Conservation (phyloP, 2,329 filamentous ascomycete genomes). For the Dactylonectria macrodidyma region DNA sequence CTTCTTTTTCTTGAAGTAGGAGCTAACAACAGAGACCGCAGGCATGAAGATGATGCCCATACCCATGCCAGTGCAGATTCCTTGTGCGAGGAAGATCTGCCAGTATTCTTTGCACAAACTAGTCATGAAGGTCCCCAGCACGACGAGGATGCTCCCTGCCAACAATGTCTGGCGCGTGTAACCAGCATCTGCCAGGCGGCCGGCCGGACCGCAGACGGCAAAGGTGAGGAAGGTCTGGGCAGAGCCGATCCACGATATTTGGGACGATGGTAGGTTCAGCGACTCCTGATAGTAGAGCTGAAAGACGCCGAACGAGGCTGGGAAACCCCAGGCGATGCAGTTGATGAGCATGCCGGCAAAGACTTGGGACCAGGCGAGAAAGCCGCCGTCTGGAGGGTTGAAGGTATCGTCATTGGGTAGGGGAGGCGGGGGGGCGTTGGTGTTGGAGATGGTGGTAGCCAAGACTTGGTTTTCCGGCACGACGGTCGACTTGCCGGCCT, state of each 20-base stretch:
- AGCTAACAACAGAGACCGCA: conserved; percentile 71
- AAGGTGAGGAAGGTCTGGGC: conserved; percentile 67
- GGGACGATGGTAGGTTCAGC: conserved; percentile 52
- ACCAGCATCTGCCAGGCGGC: conserved; percentile 66
- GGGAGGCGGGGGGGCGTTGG: conserved; percentile 42
- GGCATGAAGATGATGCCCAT: conserved; percentile 72
- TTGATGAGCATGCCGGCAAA: conserved; percentile 63
- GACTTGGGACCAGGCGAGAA: conserved; percentile 66
- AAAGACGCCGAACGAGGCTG: conserved; percentile 67
- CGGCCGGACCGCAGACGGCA: conserved; percentile 62
- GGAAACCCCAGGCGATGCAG: conserved; percentile 66
- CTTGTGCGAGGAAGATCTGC: conserved; percentile 69
- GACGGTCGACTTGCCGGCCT: conserved; percentile 19
- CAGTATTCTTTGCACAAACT: conserved; percentile 63
- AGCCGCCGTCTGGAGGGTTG: conserved; percentile 61
- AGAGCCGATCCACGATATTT: conserved; percentile 64
- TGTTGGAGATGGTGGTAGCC: conserved; percentile 44
- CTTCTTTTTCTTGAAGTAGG: conserved; percentile 72
- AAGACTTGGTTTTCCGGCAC: conserved; percentile 27
- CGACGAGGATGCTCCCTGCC: conserved; percentile 58
- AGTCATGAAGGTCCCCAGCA: conserved; percentile 65
- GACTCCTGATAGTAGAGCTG: conserved; percentile 63
- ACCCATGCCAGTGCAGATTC: conserved; percentile 66
- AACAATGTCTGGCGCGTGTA: conserved; percentile 59
- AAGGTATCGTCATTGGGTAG: conserved; percentile 40